Conservation (phyloP, 108 stramenopile species). For the Fistulifera pelliculosa region DNA sequence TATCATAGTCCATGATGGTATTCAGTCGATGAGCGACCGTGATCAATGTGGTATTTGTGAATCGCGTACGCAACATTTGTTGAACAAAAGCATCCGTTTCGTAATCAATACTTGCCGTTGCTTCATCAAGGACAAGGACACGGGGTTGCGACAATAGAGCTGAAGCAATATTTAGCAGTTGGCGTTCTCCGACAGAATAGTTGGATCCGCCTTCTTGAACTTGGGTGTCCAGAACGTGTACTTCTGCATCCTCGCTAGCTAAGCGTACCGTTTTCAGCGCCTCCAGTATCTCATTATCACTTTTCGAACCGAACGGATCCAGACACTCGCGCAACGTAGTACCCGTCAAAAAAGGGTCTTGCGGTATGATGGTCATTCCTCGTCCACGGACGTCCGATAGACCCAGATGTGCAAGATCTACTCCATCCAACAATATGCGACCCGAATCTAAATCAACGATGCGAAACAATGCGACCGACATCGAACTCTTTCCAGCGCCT, state of each 20-base stretch:
- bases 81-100: conserved; percentile 82
- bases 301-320: conserved; percentile 74
- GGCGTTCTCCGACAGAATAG: conserved; percentile 75
- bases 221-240: conserved; percentile 19
- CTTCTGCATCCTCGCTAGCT: conserved; percentile 1
- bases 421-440: conserved; percentile 63
- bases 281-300: conserved; percentile 64
- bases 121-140: conserved; percentile 76
- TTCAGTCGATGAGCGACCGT: conserved; percentile 89
- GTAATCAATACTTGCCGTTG: conserved; percentile 77
- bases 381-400: conserved; percentile 75
- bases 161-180: conserved; percentile 82
- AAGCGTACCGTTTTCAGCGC: conserved; percentile 59
- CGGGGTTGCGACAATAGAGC: conserved; percentile 57
- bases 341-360: conserved; percentile 90
- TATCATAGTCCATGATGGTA: conserved; percentile 95
- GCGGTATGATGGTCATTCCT: conserved; percentile 87
- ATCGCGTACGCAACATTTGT: conserved; percentile 75
- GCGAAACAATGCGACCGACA: conserved; percentile 75
- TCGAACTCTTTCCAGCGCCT: conserved; percentile 37
- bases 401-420: conserved; percentile 57
- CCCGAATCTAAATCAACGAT: conserved; percentile 80
- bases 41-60: conserved; percentile 73
- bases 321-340: conserved; percentile 87
- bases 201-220: conserved; percentile 79